Conservation (phyloP, 495 filamentous ascomycete genomes). For the Xylaria scruposa region DNA sequence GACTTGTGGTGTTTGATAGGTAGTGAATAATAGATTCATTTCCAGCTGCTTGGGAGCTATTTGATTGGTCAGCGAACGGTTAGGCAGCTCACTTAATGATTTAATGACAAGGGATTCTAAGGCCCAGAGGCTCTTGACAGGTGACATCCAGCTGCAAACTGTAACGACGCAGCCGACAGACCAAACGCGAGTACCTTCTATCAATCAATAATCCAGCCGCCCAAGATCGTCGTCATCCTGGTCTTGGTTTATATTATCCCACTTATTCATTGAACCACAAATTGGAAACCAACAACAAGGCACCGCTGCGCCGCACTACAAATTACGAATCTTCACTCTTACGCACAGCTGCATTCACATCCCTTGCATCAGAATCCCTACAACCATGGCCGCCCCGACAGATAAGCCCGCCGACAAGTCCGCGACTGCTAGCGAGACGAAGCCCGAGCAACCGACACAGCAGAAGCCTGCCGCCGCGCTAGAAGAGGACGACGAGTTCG, state of each 20-base stretch:
- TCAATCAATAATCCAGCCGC: neutral
- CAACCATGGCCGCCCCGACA: constrained; percentile 36
- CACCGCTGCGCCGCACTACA: neutral
- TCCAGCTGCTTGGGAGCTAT: constrained; percentile 4
- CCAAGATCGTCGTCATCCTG: constrained; percentile 11
- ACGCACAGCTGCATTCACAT: neutral
- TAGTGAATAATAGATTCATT: neutral
- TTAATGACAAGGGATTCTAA: neutral
- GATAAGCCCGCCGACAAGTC: constrained; percentile 50
- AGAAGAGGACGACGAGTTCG: constrained; percentile 98
- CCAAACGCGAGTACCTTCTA: neutral
- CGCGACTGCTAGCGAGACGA: constrained; percentile 44
- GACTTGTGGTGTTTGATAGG: constrained; percentile 1
- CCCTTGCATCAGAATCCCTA: neutral
- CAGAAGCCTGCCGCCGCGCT: constrained; percentile 63
- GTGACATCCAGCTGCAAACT: constrained; percentile 21
- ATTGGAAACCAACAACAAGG: neutral
- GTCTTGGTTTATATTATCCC: neutral
- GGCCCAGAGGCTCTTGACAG: neutral
- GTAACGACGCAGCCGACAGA: neutral
- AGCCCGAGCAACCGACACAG: constrained; percentile 47
- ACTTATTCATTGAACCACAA: neutral
- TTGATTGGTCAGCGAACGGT: constrained; percentile 7
- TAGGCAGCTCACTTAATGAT: neutral
- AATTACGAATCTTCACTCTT: neutral